Evolutionary conservation across 257 asterid genomes (phyloP).

Genomic region (Nicotiana tabacum): DNA sequence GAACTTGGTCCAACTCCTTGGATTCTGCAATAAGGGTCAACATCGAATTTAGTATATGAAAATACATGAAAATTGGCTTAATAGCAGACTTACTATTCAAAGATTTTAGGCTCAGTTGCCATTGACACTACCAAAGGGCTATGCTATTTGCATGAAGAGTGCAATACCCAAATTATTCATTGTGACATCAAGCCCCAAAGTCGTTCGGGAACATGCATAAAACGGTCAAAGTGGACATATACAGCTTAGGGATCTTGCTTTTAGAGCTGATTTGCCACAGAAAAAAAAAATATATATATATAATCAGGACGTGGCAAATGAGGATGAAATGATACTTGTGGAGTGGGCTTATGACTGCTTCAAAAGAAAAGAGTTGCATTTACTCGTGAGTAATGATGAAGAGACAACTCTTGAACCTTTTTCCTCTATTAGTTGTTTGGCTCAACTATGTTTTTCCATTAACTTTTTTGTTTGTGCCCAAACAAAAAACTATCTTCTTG

Average conservation of each 20-base stretch:
- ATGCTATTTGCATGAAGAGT: constrained; percentile 37
- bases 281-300: background rate
- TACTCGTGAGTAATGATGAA: background rate
- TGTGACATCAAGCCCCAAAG: constrained; percentile 5
- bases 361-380: background rate
- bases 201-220: background rate
- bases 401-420: background rate
- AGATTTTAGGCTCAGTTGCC: constrained; percentile 20
- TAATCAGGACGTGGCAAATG: background rate
- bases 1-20: constrained; percentile 32
- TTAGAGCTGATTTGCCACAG: background rate
- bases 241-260: background rate
- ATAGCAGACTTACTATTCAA: constrained; percentile 19
- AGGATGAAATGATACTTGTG: background rate
- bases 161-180: constrained; percentile 31
- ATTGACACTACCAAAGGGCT: constrained; percentile 29
- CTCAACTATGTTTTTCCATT: background rate
- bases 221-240: background rate
- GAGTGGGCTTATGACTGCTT: background rate
- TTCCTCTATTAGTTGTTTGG: background rate
- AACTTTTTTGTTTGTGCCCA: background rate
- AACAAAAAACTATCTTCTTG: background rate
- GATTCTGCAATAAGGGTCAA: constrained; percentile 25
- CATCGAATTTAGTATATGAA: constrained; percentile 31
- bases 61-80: constrained; percentile 24